These are phyloP conservation scores for Colletotrichum sp. DNA, from an alignment of 2,329 filamentous ascomycete species.

Conservation along the genomic window DNA sequence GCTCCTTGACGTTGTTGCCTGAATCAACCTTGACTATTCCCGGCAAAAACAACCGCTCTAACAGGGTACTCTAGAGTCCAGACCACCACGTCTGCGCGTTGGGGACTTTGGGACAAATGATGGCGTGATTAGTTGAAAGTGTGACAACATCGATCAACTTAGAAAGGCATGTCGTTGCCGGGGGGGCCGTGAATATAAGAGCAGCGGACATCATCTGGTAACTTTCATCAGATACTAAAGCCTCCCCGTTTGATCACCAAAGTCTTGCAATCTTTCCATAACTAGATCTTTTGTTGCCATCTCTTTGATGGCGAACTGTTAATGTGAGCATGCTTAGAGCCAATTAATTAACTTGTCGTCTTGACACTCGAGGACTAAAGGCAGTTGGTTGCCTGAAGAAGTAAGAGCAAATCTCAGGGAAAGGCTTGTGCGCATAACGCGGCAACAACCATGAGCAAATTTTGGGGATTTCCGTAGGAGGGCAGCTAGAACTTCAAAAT, in stretches of 20 bases:
- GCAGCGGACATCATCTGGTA: not conserved
- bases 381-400: not conserved
- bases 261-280: not conserved
- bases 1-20: not conserved
- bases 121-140: not conserved
- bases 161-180: not conserved
- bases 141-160: not conserved
- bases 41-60: not conserved
- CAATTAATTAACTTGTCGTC: rapidly evolving
- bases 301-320: not conserved
- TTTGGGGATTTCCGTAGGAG: rapidly evolving
- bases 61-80: not conserved
- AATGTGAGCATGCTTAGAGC: not conserved
- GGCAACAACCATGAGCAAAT: not conserved
- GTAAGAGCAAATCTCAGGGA: not conserved
- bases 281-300: not conserved
- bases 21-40: not conserved
- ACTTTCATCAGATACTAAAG: not conserved
- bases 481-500: not conserved
- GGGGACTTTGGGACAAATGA: not conserved
- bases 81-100: not conserved
- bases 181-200: not conserved
- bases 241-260: not conserved
- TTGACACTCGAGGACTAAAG: not conserved
- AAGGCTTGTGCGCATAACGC: not conserved